phyloP scores from a whole-genome alignment of 306 rosid genomes.

The Herpetospermum pedunculosum region DNA sequence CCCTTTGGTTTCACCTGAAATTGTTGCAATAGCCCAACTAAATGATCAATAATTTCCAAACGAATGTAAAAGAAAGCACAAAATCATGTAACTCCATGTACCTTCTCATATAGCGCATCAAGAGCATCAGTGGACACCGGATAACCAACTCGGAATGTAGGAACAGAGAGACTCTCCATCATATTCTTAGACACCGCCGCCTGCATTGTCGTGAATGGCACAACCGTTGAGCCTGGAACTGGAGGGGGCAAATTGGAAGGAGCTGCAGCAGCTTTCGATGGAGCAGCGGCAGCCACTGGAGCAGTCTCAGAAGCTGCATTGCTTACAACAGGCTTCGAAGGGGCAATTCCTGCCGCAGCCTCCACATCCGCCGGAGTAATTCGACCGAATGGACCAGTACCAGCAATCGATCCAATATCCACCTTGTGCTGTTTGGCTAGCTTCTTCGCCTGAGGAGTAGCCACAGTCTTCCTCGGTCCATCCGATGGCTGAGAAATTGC shows the following conservation, averaged over 20 bases:
- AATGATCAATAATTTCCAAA: neutral
- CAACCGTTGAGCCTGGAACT: constrained; percentile 66
- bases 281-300: constrained; percentile 16
- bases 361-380: constrained; percentile 72
- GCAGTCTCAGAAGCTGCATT: constrained; percentile 18
- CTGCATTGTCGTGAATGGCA: constrained; percentile 88
- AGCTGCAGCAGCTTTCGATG: constrained; percentile 24
- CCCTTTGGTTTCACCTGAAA: constrained; percentile 79
- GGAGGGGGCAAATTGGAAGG: constrained; percentile 24
- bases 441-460: constrained; percentile 82
- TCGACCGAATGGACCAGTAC: constrained; percentile 72
- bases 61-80: neutral
- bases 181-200: constrained; percentile 77
- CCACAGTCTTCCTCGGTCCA: constrained; percentile 54
- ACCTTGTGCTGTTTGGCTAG: constrained; percentile 86
- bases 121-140: constrained; percentile 60
- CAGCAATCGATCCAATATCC: constrained; percentile 44
- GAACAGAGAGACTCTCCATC: constrained; percentile 80
- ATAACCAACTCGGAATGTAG: constrained; percentile 75
- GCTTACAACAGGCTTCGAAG: constrained; percentile 23
- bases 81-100: constrained; percentile 9
- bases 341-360: constrained; percentile 54
- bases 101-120: constrained; percentile 62
- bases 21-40: constrained; percentile 10
- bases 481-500: constrained; percentile 34